Base-by-base conservation (phyloP, 345 rosid genomes). In the Euphorbia pulcherrima region DNA sequence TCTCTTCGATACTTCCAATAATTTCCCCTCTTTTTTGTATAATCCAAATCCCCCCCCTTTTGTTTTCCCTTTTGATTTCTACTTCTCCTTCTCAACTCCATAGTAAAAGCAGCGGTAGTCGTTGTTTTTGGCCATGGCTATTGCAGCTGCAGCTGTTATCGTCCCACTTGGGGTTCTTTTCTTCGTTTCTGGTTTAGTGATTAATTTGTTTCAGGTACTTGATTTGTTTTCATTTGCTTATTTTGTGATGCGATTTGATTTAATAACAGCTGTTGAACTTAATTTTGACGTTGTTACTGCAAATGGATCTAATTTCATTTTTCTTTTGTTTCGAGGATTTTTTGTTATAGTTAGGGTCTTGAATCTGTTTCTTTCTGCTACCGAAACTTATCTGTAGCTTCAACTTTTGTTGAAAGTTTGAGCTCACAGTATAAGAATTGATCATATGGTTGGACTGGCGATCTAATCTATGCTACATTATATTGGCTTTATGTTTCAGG, bases 141-240 rank as follows among this genome's bases (percentile, higher is more conserved):
- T 75, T 66, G 40, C 60, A 33, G 75, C 69, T 8, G 78, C 68
- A 7, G 72, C 50, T 53, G 64, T 75, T 26, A 40, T 75, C 62
- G 40, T 75, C 35, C 79, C 79, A 1, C 8, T 75, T 26, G 79
- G 79, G 16, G 59, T 75, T 66, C 52, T 75, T 46, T 75, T 75
- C 59, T 75, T 75, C 68, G 33, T 62, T 5, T 75, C 79, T 12
- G 79, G 79, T 29, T 47, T 75, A 9, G 62, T 66, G 20, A 24
- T 75, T 28, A 75, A 75, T 66, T 26, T 75, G 60, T 7, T 71
- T 33, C 79, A 75, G 75, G 79, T 75, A 29, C 8, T 18, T 40
- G 5, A 17, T 64, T 35, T 5, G 13, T 16, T 55, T 29, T 26
- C 59, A 1, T n/a, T 1, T 39, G 11, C 60, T 48, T 48, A 48